phyloP scores from a whole-genome alignment of 208 protist species.

The Phytomonas serpens region DNA sequence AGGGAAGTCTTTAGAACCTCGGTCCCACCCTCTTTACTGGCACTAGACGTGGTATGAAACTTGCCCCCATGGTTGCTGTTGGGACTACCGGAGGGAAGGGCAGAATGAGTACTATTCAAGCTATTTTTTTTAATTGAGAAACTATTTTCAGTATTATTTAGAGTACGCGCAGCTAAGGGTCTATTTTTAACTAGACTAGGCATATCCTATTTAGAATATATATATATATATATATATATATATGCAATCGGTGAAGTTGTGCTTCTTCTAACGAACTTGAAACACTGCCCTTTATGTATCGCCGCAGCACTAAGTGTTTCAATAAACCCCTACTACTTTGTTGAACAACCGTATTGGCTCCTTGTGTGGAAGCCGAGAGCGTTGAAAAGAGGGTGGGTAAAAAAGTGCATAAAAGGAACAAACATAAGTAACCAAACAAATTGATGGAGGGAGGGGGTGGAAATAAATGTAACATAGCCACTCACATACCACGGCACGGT shows the following conservation, averaged over 20 bases:
- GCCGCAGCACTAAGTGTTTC: background rate
- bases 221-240: background rate
- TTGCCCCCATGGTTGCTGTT: background rate
- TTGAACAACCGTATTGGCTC: background rate
- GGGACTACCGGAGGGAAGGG: background rate
- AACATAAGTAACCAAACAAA: background rate
- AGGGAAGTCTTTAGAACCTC: background rate
- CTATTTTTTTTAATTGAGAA: background rate
- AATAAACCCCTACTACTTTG: background rate
- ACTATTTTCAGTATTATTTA: background rate
- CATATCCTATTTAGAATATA: background rate
- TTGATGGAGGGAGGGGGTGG: background rate
- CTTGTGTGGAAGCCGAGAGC: background rate
- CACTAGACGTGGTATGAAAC: background rate
- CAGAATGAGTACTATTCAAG: background rate
- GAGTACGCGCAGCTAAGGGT: background rate
- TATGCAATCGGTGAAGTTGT: background rate
- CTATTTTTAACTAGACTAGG: background rate
- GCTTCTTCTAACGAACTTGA: background rate
- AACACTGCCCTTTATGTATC: background rate
- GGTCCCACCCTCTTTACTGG: background rate
- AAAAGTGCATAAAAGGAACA: constrained; percentile 10
- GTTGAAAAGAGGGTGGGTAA: constrained; percentile 8
- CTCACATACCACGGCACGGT: background rate
- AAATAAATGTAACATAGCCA: background rate